Evolutionary conservation across 164 flowering plant species (phyloP), one percentile per base, ranked within the genome.

Genomic region (Magnolia sinica): DNA sequence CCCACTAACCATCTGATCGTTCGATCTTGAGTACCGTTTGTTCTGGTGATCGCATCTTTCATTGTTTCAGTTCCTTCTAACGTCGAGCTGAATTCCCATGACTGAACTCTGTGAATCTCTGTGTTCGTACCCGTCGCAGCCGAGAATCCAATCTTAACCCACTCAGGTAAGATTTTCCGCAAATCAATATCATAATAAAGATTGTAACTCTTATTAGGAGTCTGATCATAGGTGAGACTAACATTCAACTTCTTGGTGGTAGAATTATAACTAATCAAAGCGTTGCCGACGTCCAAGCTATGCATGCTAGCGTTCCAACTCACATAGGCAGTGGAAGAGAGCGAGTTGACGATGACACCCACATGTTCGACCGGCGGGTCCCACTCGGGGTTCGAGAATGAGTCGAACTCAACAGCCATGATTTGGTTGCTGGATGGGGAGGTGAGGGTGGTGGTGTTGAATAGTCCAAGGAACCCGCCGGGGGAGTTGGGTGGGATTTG

Each of bases 401-500:
- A 55, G 61, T 86, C 88, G 14, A 86, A 80, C 72, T 86, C 87
- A 1, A 86, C 78, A 0, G 81, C 68, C 7, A 86, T 80, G 20
- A 82, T 73, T 24, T 76, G 82, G 45, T 65, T 80, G 13, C 20
- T 11, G 2, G 80, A 4, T 4, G 58, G 20, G 72, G 72, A 22
- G 16, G 55, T 58, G 50, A 50, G 51, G 13, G 67, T 64, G 1
- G 71, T 74, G 4, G 76, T 37, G 79, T 81, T 83, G 72, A 82
- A 82, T 0, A 91, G 74, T 50, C 90, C 92, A 0, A 89, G 76
- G 23, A 27, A 82, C 0, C 87, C 86, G 27, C 88, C 88, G 1
- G 13, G 50, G 0, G 87, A 83, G 37, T 84, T 79, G 1, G 67
- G 77, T 0, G 91, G 88, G 73, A 85, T 81, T 4, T 72, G 64